These are phyloP conservation scores for Penicillium vulpinum DNA, from an alignment of 2,329 filamentous ascomycete species.

Conservation along the genomic window DNA sequence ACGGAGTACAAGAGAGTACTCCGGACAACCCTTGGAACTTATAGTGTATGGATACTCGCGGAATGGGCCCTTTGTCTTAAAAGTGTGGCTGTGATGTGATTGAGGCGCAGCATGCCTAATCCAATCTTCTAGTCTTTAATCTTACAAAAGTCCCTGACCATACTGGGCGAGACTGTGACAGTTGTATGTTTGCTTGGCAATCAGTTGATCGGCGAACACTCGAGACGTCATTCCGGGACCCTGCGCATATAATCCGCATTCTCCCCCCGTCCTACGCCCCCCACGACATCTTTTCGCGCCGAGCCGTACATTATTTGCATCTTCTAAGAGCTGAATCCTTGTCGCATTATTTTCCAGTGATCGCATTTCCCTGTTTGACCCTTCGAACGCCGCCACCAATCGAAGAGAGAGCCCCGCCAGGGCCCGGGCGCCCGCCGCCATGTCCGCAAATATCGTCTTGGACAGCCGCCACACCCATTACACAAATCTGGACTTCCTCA, in stretches of 20 bases:
- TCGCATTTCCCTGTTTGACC: background rate
- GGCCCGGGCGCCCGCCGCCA: slow-evolving; percentile 31
- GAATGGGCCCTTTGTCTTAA: background rate
- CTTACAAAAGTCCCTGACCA: background rate
- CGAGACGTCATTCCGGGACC: slow-evolving; percentile 24
- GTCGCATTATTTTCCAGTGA: background rate
- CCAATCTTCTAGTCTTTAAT: background rate
- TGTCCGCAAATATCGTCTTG: slow-evolving; percentile 49
- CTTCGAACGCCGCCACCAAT: background rate
- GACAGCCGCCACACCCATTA: slow-evolving; percentile 46
- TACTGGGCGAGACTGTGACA: background rate
- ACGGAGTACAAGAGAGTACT: background rate
- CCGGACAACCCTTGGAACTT: background rate
- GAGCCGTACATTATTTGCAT: background rate
- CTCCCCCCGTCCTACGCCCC: slow-evolving; percentile 4
- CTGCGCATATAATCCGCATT: slow-evolving; percentile 20
- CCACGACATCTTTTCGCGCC: background rate
- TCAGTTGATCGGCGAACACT: slow-evolving; percentile 17
- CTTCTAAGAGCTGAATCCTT: background rate
- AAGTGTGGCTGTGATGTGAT: slow-evolving; percentile 9
- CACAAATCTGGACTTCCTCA: slow-evolving; percentile 51
- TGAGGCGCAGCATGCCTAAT: slow-evolving; percentile 14
- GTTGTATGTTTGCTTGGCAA: slow-evolving; percentile 7
- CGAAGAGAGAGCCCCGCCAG: slow-evolving; percentile 6
- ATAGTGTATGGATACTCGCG: background rate